These are phyloP conservation scores for Fusarium sp. DNA, from an alignment of 2,329 filamentous ascomycete genomes.

Conservation along the genomic window DNA sequence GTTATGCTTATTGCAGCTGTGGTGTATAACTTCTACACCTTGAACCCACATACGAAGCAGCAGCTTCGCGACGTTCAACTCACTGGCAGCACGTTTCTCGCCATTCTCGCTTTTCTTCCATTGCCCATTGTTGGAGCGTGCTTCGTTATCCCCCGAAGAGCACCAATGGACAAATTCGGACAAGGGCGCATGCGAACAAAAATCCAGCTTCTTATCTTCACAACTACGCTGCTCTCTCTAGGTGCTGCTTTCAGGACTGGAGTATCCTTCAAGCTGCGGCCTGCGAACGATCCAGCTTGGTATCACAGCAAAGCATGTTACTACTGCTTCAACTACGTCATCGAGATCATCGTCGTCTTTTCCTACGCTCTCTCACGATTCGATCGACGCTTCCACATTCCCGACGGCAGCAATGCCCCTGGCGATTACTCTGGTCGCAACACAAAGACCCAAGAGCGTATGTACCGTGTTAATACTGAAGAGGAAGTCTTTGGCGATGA, in stretches of 20 bases:
- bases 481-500: slow-evolving; percentile 40
- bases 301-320: slow-evolving; percentile 78
- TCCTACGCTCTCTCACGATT: slow-evolving; percentile 74
- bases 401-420: slow-evolving; percentile 71
- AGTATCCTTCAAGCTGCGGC: slow-evolving; percentile 63
- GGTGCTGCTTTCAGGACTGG: slow-evolving; percentile 76
- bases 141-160: slow-evolving; percentile 58
- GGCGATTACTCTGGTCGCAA: slow-evolving; percentile 56
- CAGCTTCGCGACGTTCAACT: slow-evolving; percentile 73
- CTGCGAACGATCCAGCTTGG: slow-evolving; percentile 66
- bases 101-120: slow-evolving; percentile 66
- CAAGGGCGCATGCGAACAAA: slow-evolving; percentile 73
- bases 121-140: slow-evolving; percentile 64
- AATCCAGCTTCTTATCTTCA: slow-evolving; percentile 68
- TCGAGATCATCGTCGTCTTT: slow-evolving; percentile 76
- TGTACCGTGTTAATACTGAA: slow-evolving; percentile 35
- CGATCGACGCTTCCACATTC: slow-evolving; percentile 79
- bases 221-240: slow-evolving; percentile 68
- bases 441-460: slow-evolving; percentile 6
- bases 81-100: slow-evolving; percentile 70
- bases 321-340: slow-evolving; percentile 80
- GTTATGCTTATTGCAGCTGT: slow-evolving; percentile 72
- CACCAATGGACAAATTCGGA: slow-evolving; percentile 62
- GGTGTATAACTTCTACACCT: slow-evolving; percentile 74
- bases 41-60: slow-evolving; percentile 57